Evolutionary conservation across 2,329 filamentous ascomycete genomes (phyloP), one percentile per base, ranked within the genome.

Genomic region (Ascochyta clinopodiicola): DNA sequence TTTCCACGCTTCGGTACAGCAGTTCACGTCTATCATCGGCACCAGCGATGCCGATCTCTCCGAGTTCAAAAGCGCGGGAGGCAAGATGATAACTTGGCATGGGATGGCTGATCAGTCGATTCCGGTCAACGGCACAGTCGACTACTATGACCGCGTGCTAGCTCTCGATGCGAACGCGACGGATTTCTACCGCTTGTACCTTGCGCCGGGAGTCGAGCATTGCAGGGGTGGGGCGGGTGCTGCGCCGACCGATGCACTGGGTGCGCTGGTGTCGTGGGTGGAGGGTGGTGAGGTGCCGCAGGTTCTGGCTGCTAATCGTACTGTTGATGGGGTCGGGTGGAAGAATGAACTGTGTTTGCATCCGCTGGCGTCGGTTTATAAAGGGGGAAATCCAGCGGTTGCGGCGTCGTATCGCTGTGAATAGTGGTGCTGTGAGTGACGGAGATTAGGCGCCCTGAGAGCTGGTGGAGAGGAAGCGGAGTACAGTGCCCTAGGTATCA

Each of bases 201-300:
- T 59, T 10, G 62, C 56, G 8, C 64, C 68, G 1, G 67, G 66
- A 9, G 49, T 64, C 0, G 50, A 29, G 0, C 67, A 70, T 43
- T 71, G 68, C 22, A 25, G 6, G 0, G 63, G 55, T 24, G 67
- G 67, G 0, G 4, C 27, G 2, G 68, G 64, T 10, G 56, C 52
- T 10, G 19, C 47, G 3, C 62, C 67, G 1, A 34, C 44, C 3
- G 81, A 79, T 15, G 70, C 79, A 0, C 51, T 70, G 21, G 45
- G 37, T 6, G 50, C 50, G 7, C 34, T 71, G 24, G 55, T 64
- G 1, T 50, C 55, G 2, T 71, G 68, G 68, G 67, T 71, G 0
- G 68, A 71, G 44, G 27, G 61, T 15, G 66, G 59, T 3, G 44
- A 45, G 8, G 56, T 43, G 6, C 63, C 63, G 6, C 49, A 60